These are phyloP conservation scores for Cercophora sp. DNA, from an alignment of 495 filamentous ascomycete genomes.

Conservation along the genomic window DNA sequence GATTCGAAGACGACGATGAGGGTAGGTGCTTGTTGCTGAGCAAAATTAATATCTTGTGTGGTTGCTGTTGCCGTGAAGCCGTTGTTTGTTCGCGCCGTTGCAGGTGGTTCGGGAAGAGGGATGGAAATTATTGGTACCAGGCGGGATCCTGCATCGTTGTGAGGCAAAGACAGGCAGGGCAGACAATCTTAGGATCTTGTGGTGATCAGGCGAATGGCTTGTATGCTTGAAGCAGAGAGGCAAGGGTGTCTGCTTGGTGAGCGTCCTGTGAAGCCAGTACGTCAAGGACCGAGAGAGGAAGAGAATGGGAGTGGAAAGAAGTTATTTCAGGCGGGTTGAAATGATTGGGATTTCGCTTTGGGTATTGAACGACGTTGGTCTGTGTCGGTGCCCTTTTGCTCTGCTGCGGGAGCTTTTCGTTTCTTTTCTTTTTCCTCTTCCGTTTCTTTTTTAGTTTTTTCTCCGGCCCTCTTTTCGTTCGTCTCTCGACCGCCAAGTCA, in stretches of 20 bases:
- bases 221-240: background rate
- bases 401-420: background rate
- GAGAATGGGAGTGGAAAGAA: slow-evolving; percentile 2
- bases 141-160: slow-evolving; percentile 44
- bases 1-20: slow-evolving; percentile 31
- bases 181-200: background rate
- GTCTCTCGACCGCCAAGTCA: slow-evolving; percentile 26
- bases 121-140: slow-evolving; percentile 34
- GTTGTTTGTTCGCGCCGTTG: slow-evolving; percentile 43
- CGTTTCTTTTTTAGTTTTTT: slow-evolving; percentile 13
- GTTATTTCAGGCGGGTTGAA: slow-evolving; percentile 10
- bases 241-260: slow-evolving; percentile 1
- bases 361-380: slow-evolving; percentile 11
- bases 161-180: slow-evolving; percentile 14
- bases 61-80: slow-evolving; percentile 6
- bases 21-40: slow-evolving; percentile 16
- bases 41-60: slow-evolving; percentile 13
- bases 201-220: background rate
- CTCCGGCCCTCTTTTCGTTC: slow-evolving; percentile 11
- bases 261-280: background rate
- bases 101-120: slow-evolving; percentile 29
- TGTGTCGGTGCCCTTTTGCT: background rate
- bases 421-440: slow-evolving; percentile 21
- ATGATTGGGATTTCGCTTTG: background rate
- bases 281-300: background rate